Evolutionary conservation across 371 early-diverging fungal genomes (phyloP), one percentile per base, ranked within the genome.

Genomic region (Basidiobolus meristosporus): DNA sequence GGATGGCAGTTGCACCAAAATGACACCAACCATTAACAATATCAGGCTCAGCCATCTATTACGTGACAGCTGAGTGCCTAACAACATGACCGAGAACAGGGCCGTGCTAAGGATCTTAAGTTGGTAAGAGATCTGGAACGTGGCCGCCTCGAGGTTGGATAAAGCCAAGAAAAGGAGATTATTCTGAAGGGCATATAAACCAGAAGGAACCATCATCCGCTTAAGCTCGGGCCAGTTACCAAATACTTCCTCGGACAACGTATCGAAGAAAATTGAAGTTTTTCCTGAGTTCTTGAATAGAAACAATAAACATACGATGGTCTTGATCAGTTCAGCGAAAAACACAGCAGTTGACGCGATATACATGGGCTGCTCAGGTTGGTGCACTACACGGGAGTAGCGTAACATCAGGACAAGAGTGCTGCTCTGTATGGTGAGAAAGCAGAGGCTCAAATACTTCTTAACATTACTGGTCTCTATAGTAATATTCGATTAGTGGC

Each of bases 71-170:
- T 54, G 49, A 41, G 74, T 68, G 21, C 68, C 66, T 22, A 95
- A 65, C 45, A 95, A 56, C 17, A 65, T 37, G 2, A 92, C 88
- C 7, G 85, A 80, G 44, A 84, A 90, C 18, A 95, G 45, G 3
- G 96, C 96, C 0, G 96, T 92, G 1, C 91, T 85, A 35, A 95
- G 63, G 46, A 90, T 91, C 61, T 95, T 95, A 62, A 95, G 63
- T 53, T 95, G 96, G 51, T 92, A 92, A 7, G 87, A 85, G 32
- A 92, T 89, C 57, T 90, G 90, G 52, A 90, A 92, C 4, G 90
- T 87, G 1, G 92, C 90, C 0, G 92, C 89, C 46, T 90, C 90
- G 31, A 95, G 60, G 35, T 73, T 66, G 23, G 80, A 66, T 15
- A 87, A 69, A 0, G 96, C 89, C 2, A 85, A 57, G 51, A 88